Evolutionary conservation across 2,329 filamentous ascomycete genomes (phyloP).

Genomic region (Penicillium hordei): DNA sequence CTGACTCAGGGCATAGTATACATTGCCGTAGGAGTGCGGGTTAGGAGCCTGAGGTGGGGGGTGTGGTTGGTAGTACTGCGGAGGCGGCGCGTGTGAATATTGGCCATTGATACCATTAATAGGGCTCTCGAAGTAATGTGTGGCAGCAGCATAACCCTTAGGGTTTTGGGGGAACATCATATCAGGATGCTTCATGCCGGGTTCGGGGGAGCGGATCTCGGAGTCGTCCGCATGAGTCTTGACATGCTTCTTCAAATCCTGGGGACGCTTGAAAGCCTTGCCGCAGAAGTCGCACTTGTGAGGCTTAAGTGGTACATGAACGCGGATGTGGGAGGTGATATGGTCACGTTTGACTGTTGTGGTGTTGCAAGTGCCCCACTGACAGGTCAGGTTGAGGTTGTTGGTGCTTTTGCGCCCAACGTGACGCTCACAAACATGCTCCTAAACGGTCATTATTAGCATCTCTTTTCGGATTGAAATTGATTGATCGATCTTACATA

Average conservation of each 20-base stretch:
- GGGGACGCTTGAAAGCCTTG: slow-evolving; percentile 98
- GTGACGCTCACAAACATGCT: slow-evolving; percentile 97
- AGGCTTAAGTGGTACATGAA: slow-evolving; percentile 97
- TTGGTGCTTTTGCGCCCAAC: slow-evolving; percentile 99
- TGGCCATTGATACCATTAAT: slow-evolving; percentile 48
- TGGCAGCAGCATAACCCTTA: slow-evolving; percentile 41
- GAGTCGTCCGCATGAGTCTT: slow-evolving; percentile 98
- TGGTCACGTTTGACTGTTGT: slow-evolving; percentile 98
- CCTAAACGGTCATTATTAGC: slow-evolving; percentile 53
- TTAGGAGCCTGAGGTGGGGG: slow-evolving; percentile 55
- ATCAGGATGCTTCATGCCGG: slow-evolving; percentile 49
- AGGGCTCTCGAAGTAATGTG: slow-evolving; percentile 60
- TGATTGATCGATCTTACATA: slow-evolving; percentile 52
- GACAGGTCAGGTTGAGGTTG: slow-evolving; percentile 94
- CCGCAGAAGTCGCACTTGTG: slow-evolving; percentile 99
- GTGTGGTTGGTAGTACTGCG: slow-evolving; percentile 55
- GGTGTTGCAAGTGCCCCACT: slow-evolving; percentile 94
- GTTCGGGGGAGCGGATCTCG: slow-evolving; percentile 66
- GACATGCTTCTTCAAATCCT: slow-evolving; percentile 99
- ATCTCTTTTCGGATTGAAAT: not conserved
- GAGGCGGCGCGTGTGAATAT: slow-evolving; percentile 45
- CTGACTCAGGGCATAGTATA: slow-evolving; percentile 74
- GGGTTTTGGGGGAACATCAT: slow-evolving; percentile 42
- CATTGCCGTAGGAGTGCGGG: slow-evolving; percentile 62
- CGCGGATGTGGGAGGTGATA: slow-evolving; percentile 97